These are phyloP conservation scores for Eucalyptus pauciflora DNA, from an alignment of 345 rosid species.

Conservation along the genomic window DNA sequence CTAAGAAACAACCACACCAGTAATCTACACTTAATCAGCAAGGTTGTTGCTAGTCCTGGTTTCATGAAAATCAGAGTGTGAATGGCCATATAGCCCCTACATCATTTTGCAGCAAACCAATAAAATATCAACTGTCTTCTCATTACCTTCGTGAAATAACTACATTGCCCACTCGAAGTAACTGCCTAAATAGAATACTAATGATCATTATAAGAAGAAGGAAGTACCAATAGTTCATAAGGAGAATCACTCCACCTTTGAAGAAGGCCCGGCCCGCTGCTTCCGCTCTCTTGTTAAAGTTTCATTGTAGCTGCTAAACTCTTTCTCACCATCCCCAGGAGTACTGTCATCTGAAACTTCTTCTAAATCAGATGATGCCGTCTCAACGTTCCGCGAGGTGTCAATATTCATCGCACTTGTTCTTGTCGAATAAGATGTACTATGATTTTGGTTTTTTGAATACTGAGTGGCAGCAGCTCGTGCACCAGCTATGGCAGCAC, in stretches of 20 bases:
- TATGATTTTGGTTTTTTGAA: conserved; percentile 24
- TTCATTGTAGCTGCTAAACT: neutral
- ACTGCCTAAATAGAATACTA: neutral
- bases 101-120: neutral
- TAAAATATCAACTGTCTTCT: neutral
- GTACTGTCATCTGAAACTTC: conserved; percentile 1
- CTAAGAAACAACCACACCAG: neutral
- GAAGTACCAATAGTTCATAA: neutral
- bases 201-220: neutral
- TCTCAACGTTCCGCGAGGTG: conserved; percentile 7
- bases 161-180: neutral
- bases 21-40: neutral
- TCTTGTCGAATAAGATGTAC: neutral
- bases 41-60: neutral
- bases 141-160: neutral
- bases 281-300: conserved; percentile 1
- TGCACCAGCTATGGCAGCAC: conserved; percentile 80
- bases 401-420: neutral
- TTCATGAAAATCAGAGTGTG: neutral
- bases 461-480: conserved; percentile 76
- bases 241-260: conserved; percentile 12
- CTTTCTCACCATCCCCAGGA: neutral
- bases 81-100: neutral
- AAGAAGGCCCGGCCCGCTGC: conserved; percentile 4
- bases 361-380: neutral